These are phyloP conservation scores for Cucumis variabilis DNA, from an alignment of 331 rosid genomes.

Conservation along the genomic window DNA sequence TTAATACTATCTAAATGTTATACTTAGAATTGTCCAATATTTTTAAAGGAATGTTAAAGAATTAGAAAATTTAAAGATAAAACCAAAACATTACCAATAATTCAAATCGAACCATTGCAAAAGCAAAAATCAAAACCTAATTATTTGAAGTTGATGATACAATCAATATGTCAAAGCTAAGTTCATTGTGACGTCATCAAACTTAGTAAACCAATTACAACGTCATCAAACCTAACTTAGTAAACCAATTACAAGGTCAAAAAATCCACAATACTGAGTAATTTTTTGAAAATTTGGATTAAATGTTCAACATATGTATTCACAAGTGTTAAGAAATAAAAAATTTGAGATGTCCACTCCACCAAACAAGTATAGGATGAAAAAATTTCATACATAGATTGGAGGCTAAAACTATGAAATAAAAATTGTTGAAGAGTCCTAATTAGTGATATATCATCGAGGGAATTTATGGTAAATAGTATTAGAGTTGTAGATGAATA, in stretches of 20 bases:
- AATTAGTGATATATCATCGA: not conserved
- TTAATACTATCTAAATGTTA: too few relatives aligned
- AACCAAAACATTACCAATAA: too few relatives aligned
- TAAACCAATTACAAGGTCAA: not conserved
- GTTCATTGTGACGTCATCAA: too few relatives aligned
- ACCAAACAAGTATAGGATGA: not conserved
- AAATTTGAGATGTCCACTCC: not conserved
- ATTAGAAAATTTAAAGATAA: too few relatives aligned
- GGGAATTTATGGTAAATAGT: not conserved
- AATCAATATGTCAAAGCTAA: too few relatives aligned
- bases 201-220: too few relatives aligned
- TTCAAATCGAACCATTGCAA: too few relatives aligned
- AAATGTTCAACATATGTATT: not conserved
- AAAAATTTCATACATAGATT: not conserved
- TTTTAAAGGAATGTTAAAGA: not conserved
- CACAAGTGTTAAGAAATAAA: too few relatives aligned
- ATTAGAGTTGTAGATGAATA: not conserved
- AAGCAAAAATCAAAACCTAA: too few relatives aligned
- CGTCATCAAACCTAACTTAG: too few relatives aligned
- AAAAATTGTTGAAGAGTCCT: not conserved
- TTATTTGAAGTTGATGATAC: too few relatives aligned
- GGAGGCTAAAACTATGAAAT: not conserved
- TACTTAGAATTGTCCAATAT: too few relatives aligned
- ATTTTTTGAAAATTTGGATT: not conserved
- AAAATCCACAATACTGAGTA: not conserved